Evolutionary conservation across 2,329 filamentous ascomycete genomes (phyloP).

Genomic region (Fonsecaea pugnacius): DNA sequence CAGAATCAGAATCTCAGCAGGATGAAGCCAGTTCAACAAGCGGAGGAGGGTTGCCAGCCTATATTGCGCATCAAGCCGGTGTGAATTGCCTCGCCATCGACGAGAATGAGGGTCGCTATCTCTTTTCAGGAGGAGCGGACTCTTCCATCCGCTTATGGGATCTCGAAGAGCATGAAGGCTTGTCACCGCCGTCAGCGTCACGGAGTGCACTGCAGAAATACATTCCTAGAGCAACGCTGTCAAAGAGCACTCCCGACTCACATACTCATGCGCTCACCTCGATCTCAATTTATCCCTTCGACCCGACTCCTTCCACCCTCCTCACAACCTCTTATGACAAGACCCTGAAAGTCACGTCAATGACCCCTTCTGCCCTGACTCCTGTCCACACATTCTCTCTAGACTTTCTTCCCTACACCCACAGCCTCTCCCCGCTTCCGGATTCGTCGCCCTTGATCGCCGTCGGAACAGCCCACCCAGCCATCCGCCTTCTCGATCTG

Average conservation of each 20-base stretch:
- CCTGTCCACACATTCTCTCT: slow-evolving; percentile 53
- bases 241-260: slow-evolving; percentile 39
- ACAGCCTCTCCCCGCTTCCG: slow-evolving; percentile 70
- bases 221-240: slow-evolving; percentile 24
- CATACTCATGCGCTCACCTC: slow-evolving; percentile 54
- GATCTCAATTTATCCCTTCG: slow-evolving; percentile 55
- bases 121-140: slow-evolving; percentile 84
- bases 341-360: slow-evolving; percentile 50
- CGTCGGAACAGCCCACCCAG: slow-evolving; percentile 82
- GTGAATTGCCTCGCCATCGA: slow-evolving; percentile 81
- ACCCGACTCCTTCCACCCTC: slow-evolving; percentile 52
- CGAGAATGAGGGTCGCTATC: slow-evolving; percentile 75
- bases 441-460: slow-evolving; percentile 78
- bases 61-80: slow-evolving; percentile 71
- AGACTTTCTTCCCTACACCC: slow-evolving; percentile 58
- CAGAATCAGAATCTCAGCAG: slow-evolving; percentile 37
- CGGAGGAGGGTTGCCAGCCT: slow-evolving; percentile 47
- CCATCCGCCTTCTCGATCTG: slow-evolving; percentile 83
- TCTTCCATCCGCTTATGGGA: slow-evolving; percentile 87
- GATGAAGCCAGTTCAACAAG: slow-evolving; percentile 34
- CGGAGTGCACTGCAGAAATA: slow-evolving; percentile 56
- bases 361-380: slow-evolving; percentile 46
- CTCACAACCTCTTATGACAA: slow-evolving; percentile 53
- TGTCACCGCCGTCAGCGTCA: slow-evolving; percentile 40
- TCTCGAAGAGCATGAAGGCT: slow-evolving; percentile 66